Evolutionary conservation across 371 early-diverging fungal genomes (phyloP).

Genomic region (Circinella umbellata): DNA sequence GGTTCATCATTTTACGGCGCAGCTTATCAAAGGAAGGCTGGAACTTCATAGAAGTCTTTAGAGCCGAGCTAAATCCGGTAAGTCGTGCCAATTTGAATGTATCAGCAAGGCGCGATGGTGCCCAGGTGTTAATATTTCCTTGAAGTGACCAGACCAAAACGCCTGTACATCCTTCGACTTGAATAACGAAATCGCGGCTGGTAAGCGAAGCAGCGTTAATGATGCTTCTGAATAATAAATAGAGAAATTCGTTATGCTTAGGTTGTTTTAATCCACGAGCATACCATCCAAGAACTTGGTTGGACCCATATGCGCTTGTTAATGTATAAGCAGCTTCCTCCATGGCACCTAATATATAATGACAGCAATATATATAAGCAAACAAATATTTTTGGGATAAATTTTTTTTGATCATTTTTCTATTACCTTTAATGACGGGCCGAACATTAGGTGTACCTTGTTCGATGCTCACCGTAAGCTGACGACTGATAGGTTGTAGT

Average conservation of each 20-base stretch:
- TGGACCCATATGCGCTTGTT: conserved; percentile 35
- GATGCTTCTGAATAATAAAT: conserved; percentile 35
- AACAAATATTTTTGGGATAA: not conserved
- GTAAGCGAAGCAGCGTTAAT: conserved; percentile 34
- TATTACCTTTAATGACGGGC: conserved; percentile 44
- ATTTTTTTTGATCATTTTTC: not conserved
- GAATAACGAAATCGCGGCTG: conserved; percentile 45
- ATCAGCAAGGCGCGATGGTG: conserved; percentile 24
- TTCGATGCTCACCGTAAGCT: conserved; percentile 37
- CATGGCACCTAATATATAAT: conserved; percentile 32
- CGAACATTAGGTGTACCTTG: conserved; percentile 39
- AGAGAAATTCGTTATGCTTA: conserved; percentile 32
- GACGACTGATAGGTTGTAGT: conserved; percentile 25
- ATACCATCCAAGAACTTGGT: conserved; percentile 29
- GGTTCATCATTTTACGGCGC: conserved; percentile 30
- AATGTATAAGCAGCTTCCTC: conserved; percentile 47
- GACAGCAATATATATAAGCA: no score
- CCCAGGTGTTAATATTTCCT: conserved; percentile 17
- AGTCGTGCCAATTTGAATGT: conserved; percentile 31
- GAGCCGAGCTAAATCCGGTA: conserved; percentile 36
- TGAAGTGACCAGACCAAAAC: conserved; percentile 34
- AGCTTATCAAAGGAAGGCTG: conserved; percentile 40
- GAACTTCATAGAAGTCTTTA: conserved; percentile 35
- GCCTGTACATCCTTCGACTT: conserved; percentile 49
- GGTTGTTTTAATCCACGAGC: conserved; percentile 8